Evolutionary conservation across 176 grass and related monocot species (phyloP).

Genomic region (Pontederia paniculata): DNA sequence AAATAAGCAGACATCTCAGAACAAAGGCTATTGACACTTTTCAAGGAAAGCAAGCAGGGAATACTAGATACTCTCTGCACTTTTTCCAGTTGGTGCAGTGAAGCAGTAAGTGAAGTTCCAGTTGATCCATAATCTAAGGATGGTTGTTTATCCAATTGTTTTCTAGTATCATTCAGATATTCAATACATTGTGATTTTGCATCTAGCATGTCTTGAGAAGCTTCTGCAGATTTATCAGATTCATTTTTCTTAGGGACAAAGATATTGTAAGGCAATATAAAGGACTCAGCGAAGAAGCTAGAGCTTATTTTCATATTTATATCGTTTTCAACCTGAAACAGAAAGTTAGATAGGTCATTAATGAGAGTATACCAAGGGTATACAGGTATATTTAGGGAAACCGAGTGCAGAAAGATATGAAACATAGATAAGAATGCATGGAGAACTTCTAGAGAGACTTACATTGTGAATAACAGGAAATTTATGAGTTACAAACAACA

Average conservation of each 20-base stretch:
- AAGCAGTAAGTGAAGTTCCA: conserved; percentile 28
- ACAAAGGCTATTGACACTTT: conserved; percentile 28
- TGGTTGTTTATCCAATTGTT: background rate
- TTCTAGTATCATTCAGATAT: background rate
- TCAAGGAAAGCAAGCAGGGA: conserved; percentile 40
- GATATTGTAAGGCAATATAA: conserved; percentile 54
- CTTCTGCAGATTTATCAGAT: conserved; percentile 27
- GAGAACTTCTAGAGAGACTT: conserved; percentile 2
- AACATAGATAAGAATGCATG: conserved; percentile 1
- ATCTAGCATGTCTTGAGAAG: conserved; percentile 12
- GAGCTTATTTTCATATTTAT: conserved; percentile 15
- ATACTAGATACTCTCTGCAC: conserved; percentile 25
- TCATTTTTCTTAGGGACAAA: conserved; percentile 30
- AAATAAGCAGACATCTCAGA: conserved; percentile 22
- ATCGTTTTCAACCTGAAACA: conserved; percentile 38
- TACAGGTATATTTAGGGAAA: no score
- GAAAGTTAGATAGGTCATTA: conserved; percentile 24
- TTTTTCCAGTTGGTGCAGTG: conserved; percentile 21
- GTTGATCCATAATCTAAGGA: background rate
- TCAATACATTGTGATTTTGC: background rate
- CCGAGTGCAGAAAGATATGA: background rate
- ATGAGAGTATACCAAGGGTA: background rate
- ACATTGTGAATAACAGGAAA: conserved; percentile 55
- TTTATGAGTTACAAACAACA: conserved; percentile 63
- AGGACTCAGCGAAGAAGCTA: conserved; percentile 64